Base-by-base conservation (phyloP, 1,284 basidiomycete species). In the Ceratobasidium sp. region DNA sequence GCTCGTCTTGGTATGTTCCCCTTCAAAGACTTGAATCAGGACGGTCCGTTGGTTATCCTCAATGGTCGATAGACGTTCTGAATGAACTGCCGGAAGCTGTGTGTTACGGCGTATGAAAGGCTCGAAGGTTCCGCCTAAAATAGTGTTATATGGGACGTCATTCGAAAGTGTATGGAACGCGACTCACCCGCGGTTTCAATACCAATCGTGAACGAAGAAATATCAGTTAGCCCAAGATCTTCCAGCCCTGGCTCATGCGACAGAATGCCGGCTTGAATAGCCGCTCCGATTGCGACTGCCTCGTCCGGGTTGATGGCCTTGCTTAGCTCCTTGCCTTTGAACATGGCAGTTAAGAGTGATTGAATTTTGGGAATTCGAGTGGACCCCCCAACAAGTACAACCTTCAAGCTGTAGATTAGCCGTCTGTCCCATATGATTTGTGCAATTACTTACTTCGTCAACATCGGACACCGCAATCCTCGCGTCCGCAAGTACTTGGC, bases 271-370 rank as follows among this genome's bases (percentile, higher is more conserved):
- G 96, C 98, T 89, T 99, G 97, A 84, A 99, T 97, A 81, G 97
- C 97, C 82, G 97, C 98, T 90, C 97, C 97, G 88, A 98, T 98
- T 53, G 98, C 97, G 82, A 99, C 97, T 80, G 98, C 97, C 89
- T 99, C 97, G 84, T 99, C 97, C 80, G 97, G 97, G 93, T 99
- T 99, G 91, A 99, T 99, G 86, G 84, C 84, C 81, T 83, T 84
- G 84, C 86, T 86, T 81, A 84, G 86, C 82, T 86, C 85, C 82
- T 86, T 86, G 77, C 89, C 89, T 82, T 86, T 87, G 81, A 89
- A 89, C 85, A 85, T 88, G 78, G 88, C 87, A 83, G 86, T 86
- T 83, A 91, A 87, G 81, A 91, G 87, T 82, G 89, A 86, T 84
- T 89, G 89, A 79, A 90, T 88, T 84, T 89, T 89, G 83, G 89